Conservation (phyloP, 202 grass and related monocot species). For the Carex sylvatica region DNA sequence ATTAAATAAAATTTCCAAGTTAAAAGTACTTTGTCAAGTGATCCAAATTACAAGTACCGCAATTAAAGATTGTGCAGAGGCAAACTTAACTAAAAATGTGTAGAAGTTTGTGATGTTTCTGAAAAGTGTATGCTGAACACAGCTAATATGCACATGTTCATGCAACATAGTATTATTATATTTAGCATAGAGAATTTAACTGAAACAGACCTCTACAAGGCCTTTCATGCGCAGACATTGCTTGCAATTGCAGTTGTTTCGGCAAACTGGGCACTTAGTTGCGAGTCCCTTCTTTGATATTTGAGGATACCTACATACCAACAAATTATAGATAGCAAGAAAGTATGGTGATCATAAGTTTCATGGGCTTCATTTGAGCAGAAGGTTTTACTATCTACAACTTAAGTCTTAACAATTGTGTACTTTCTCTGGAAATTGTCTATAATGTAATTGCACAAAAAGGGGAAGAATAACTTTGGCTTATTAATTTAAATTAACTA, state of each 20-base stretch:
- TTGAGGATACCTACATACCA: constrained; percentile 64
- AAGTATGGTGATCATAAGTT: background rate
- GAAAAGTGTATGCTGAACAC: background rate
- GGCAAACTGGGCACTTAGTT: constrained; percentile 57
- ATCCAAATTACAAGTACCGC: background rate
- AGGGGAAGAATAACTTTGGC: background rate
- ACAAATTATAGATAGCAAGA: background rate
- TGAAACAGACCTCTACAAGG: constrained; percentile 41
- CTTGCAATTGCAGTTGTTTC: constrained; percentile 87
- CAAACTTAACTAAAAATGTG: background rate
- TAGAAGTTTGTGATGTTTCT: background rate
- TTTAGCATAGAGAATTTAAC: background rate
- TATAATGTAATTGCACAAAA: background rate
- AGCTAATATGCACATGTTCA: background rate
- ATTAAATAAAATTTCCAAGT: constrained; percentile 8
- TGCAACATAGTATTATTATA: background rate
- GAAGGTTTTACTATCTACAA: background rate
- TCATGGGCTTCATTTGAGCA: background rate
- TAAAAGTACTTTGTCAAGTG: background rate
- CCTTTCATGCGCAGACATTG: constrained; percentile 54
- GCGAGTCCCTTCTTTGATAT: constrained; percentile 55
- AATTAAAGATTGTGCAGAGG: background rate
- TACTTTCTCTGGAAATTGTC: background rate
- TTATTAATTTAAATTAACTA: background rate
- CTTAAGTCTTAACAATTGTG: background rate